Evolutionary conservation across 176 grass and related monocot species (phyloP).

Genomic region (Guadua angustifolia): DNA sequence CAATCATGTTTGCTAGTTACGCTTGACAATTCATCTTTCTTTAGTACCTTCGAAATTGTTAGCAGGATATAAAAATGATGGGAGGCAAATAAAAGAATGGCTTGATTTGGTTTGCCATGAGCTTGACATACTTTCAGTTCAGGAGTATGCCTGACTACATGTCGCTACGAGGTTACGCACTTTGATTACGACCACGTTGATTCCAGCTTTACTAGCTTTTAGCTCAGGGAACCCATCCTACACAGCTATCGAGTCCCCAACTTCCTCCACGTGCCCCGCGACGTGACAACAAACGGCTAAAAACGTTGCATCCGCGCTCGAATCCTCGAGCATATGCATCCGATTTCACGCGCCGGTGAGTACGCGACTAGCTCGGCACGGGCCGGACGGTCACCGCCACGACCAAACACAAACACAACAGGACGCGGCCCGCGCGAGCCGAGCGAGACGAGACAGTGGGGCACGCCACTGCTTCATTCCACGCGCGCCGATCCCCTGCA

Average conservation of each 20-base stretch:
- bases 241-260: not conserved
- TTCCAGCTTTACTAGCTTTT: not conserved
- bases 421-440: not conserved
- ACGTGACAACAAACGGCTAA: not conserved
- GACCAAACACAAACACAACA: not conserved
- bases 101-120: not conserved
- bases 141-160: no score
- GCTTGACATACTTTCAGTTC: not conserved
- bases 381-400: not conserved
- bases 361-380: not conserved
- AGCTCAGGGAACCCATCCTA: not conserved
- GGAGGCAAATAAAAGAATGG: not conserved
- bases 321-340: not conserved
- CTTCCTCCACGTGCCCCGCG: not conserved
- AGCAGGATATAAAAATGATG: not conserved
- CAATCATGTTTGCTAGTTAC: not conserved
- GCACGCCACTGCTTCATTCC: not conserved
- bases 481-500: not conserved
- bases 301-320: not conserved
- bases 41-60: not conserved
- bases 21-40: not conserved
- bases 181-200: not conserved
- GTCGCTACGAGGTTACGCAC: no score
- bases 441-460: not conserved
- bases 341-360: not conserved